These are phyloP conservation scores for Lasiodiplodia citricola DNA, from an alignment of 2,329 filamentous ascomycete species.

Conservation along the genomic window DNA sequence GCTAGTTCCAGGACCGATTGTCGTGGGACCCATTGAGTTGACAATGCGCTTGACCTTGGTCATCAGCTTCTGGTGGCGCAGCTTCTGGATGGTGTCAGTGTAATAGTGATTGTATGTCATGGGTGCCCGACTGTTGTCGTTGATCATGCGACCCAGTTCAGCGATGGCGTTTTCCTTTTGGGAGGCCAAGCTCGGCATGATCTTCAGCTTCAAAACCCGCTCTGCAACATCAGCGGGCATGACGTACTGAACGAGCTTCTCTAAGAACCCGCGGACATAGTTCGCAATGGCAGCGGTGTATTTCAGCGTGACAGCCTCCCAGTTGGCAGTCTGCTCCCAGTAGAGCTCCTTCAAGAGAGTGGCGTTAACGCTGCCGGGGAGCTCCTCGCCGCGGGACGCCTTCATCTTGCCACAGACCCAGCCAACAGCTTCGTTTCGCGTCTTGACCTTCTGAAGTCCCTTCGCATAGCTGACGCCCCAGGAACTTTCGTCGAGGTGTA, in stretches of 20 bases:
- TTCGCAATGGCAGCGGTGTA: conserved; percentile 46
- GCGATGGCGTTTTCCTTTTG: conserved; percentile 43
- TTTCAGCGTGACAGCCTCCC: conserved; percentile 49
- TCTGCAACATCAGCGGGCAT: conserved; percentile 49
- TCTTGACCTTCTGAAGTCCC: conserved; percentile 33
- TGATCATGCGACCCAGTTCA: conserved; percentile 54
- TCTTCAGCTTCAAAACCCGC: conserved; percentile 43
- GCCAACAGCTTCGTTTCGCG: conserved; percentile 46
- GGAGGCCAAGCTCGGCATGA: conserved; percentile 51
- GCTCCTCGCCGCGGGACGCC: conserved; percentile 58
- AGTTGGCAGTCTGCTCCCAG: conserved; percentile 61
- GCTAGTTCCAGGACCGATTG: background rate
- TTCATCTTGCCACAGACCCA: conserved; percentile 49
- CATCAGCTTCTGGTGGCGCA: conserved; percentile 35
- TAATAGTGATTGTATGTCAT: conserved; percentile 62
- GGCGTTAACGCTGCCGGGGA: conserved; percentile 66
- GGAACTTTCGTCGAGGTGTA: background rate
- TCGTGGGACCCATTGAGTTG: background rate
- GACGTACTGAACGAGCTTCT: conserved; percentile 42
- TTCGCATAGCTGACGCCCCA: conserved; percentile 29
- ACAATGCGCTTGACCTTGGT: conserved; percentile 32
- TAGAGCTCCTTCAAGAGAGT: conserved; percentile 66
- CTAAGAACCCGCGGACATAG: conserved; percentile 42
- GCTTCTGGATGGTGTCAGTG: conserved; percentile 37
- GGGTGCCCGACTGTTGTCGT: conserved; percentile 54